Percentiles rank a stretch among this genome's conserved stretches.
Conservation (phyloP, 2,329 filamentous ascomycete species). For the Alternaria sp. region DNA sequence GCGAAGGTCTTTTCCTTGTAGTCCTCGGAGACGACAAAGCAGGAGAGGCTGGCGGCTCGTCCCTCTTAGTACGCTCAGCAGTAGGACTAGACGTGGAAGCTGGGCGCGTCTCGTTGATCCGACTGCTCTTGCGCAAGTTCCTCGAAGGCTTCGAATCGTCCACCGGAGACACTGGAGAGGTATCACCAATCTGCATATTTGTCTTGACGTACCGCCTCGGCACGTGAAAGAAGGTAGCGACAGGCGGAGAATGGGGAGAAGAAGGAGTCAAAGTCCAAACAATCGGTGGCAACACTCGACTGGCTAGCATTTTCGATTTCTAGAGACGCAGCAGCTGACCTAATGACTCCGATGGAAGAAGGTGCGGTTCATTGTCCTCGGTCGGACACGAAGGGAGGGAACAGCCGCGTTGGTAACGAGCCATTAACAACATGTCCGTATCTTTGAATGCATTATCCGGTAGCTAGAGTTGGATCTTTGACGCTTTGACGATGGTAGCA, state of each 20-base stretch:
- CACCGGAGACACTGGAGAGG: slow-evolving; percentile 18
- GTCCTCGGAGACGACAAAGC: slow-evolving; percentile 24
- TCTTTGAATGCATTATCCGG: slow-evolving; percentile 46
- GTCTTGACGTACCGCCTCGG: slow-evolving; percentile 44
- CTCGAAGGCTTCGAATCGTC: slow-evolving; percentile 32
- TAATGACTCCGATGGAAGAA: slow-evolving; percentile 41
- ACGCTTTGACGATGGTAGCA: slow-evolving; percentile 31
- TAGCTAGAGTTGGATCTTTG: slow-evolving; percentile 17
- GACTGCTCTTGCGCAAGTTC: slow-evolving; percentile 38
- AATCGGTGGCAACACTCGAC: slow-evolving; percentile 44
- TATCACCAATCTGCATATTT: slow-evolving; percentile 37
- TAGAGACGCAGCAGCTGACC: slow-evolving; percentile 31
- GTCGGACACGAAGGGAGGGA: slow-evolving; percentile 32
- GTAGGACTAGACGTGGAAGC: slow-evolving; percentile 21
- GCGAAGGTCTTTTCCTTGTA: slow-evolving; percentile 34
- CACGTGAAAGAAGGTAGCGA: slow-evolving; percentile 45
- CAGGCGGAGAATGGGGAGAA: slow-evolving; percentile 23
- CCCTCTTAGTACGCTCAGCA: slow-evolving; percentile 24
- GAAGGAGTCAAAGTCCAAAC: slow-evolving; percentile 25
- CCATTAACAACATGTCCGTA: slow-evolving; percentile 24
- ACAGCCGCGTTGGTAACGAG: slow-evolving; percentile 28
- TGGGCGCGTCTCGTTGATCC: slow-evolving; percentile 34
- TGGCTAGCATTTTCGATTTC: slow-evolving; percentile 42
- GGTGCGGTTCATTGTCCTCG: slow-evolving; percentile 43
- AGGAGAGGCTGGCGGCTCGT: slow-evolving; percentile 23